Conservation (phyloP, 306 rosid genomes). For the Quillaja saponaria region DNA sequence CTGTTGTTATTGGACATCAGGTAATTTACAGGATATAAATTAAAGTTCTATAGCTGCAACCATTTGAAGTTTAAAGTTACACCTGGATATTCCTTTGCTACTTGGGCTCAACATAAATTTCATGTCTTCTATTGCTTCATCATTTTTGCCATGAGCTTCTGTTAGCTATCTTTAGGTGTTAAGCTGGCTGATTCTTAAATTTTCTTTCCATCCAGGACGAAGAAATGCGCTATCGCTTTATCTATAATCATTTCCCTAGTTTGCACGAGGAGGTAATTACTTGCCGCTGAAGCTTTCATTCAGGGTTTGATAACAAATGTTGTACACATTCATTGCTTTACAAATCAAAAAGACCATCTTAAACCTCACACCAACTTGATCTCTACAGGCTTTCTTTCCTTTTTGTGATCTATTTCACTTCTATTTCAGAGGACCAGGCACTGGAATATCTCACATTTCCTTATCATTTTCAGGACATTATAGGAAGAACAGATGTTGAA, state of each 20-base stretch:
- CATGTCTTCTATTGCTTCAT: neutral
- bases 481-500: constrained; percentile 93
- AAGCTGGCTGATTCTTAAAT: constrained; percentile 25
- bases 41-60: neutral
- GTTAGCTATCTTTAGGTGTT: neutral
- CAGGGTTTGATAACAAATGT: constrained; percentile 35
- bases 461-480: constrained; percentile 62
- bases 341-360: neutral
- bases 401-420: constrained; percentile 25
- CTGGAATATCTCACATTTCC: constrained; percentile 9
- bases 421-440: constrained; percentile 9
- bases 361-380: neutral
- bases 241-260: constrained; percentile 96
- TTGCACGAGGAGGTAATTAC: constrained; percentile 87
- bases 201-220: constrained; percentile 61
- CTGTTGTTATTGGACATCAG: constrained; percentile 98
- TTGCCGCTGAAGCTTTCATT: constrained; percentile 38
- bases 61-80: too few relatives aligned
- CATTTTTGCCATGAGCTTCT: neutral
- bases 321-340: constrained; percentile 10
- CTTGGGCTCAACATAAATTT: neutral
- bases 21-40: constrained; percentile 31
- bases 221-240: constrained; percentile 92
- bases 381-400: neutral
- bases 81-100: too few relatives aligned